These are phyloP conservation scores for Camelina laxa DNA, from an alignment of 345 rosid species.

Conservation along the genomic window DNA sequence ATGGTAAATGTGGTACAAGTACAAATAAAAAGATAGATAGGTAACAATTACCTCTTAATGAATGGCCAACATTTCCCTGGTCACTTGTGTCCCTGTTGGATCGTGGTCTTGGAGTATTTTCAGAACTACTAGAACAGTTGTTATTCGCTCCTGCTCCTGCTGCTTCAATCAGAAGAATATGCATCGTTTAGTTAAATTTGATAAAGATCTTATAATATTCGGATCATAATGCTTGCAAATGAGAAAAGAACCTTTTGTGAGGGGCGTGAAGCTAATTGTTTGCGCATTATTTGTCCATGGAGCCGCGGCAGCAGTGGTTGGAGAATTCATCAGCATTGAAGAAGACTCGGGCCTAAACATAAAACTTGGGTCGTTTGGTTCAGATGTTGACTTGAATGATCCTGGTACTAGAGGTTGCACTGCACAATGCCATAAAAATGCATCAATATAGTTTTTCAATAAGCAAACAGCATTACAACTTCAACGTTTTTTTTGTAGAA, in stretches of 20 bases:
- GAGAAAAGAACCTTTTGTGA: conserved; percentile 53
- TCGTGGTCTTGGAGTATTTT: conserved; percentile 60
- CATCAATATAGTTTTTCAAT: conserved; percentile 13
- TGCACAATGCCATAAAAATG: conserved; percentile 47
- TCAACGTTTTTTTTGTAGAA: conserved; percentile 2
- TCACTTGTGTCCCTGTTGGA: conserved; percentile 50
- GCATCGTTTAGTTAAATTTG: conserved; percentile 10
- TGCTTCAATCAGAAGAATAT: conserved; percentile 24
- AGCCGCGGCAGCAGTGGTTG: conserved; percentile 50
- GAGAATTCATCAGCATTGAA: conserved; percentile 57
- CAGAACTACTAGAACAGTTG: conserved; percentile 70
- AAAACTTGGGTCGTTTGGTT: conserved; percentile 54
- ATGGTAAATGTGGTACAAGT: conserved; percentile 1
- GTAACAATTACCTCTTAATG: conserved; percentile 58
- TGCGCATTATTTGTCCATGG: conserved; percentile 60
- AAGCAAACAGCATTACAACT: conserved; percentile 9
- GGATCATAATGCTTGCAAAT: conserved; percentile 7
- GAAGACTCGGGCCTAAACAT: conserved; percentile 61
- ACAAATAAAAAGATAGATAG: neutral
- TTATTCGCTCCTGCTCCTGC: conserved; percentile 51
- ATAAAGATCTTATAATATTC: neutral
- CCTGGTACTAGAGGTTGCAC: conserved; percentile 51
- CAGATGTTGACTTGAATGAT: conserved; percentile 56
- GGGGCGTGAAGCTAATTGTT: conserved; percentile 51
- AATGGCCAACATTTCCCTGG: conserved; percentile 56